Percentiles rank a stretch among this genome's conserved stretches.
phyloP scores from a whole-genome alignment of 2,329 filamentous ascomycete genomes.

The Lachnum nothofagi region DNA sequence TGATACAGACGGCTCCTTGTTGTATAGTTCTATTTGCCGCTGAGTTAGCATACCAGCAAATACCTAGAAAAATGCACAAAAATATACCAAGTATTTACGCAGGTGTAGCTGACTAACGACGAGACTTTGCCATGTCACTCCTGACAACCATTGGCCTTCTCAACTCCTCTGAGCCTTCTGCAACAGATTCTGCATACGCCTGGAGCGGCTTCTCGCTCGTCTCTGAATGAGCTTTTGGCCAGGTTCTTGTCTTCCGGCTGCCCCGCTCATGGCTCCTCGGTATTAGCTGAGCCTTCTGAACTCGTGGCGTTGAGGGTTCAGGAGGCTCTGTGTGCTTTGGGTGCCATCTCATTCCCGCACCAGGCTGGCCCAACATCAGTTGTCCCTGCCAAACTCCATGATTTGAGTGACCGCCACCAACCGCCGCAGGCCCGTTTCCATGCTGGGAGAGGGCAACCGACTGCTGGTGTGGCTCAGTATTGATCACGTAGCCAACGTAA shows the following conservation, averaged over 20 bases:
- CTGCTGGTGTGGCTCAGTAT: slow-evolving; percentile 1
- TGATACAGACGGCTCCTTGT: slow-evolving; percentile 16
- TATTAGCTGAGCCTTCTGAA: not conserved
- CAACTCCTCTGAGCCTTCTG: not conserved
- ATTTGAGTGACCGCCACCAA: not conserved
- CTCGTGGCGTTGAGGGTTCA: not conserved
- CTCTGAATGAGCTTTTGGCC: not conserved
- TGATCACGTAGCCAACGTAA: slow-evolving; percentile 14
- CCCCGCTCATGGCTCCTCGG: not conserved
- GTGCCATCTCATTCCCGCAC: slow-evolving; percentile 24
- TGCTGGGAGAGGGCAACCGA: not conserved
- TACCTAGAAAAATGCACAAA: not conserved
- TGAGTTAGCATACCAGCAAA: slow-evolving; percentile 26
- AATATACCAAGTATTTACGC: not conserved
- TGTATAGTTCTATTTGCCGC: slow-evolving; percentile 23
- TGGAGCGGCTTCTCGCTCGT: not conserved
- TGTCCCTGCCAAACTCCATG: slow-evolving; percentile 2
- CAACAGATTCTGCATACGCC: not conserved
- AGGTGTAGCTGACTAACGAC: not conserved
- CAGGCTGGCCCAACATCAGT: slow-evolving; percentile 11
- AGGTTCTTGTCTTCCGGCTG: not conserved
- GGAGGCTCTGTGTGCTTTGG: not conserved
- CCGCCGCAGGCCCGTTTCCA: slow-evolving; percentile 13
- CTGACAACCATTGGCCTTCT: slow-evolving; percentile 1
- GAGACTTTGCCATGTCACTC: slow-evolving; percentile 2